A percentile compares a stretch with the other conserved stretches of the same genome.
phyloP scores from a whole-genome alignment of 2,329 filamentous ascomycete species.

The Ascochyta viciae-villosae region DNA sequence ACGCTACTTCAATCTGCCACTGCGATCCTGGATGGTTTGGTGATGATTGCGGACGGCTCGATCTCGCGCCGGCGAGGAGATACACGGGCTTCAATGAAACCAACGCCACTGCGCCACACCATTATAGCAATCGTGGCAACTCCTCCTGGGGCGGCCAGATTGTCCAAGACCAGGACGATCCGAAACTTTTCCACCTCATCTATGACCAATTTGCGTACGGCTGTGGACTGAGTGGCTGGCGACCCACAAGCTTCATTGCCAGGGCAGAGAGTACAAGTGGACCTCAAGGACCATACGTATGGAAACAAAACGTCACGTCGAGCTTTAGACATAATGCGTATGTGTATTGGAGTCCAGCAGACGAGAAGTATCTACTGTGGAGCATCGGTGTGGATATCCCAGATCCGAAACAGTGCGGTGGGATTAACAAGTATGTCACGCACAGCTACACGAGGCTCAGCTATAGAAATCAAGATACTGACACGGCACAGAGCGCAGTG shows the following conservation, averaged over 20 bases:
- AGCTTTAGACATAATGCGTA: conserved; percentile 59
- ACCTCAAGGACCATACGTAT: conserved; percentile 55
- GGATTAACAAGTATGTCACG: conserved; percentile 12
- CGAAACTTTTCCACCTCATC: conserved; percentile 54
- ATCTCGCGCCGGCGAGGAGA: conserved; percentile 52
- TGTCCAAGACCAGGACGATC: conserved; percentile 52
- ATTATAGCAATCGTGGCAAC: conserved; percentile 39
- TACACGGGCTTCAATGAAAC: conserved; percentile 58
- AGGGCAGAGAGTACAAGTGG: conserved; percentile 56
- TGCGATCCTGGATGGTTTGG: conserved; percentile 56
- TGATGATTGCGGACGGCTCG: conserved; percentile 54
- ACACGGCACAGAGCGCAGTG: conserved; percentile 10
- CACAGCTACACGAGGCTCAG: not conserved
- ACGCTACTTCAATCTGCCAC: conserved; percentile 15
- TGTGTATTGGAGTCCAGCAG: conserved; percentile 54
- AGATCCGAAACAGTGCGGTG: conserved; percentile 22
- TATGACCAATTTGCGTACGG: conserved; percentile 55
- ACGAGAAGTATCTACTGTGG: conserved; percentile 56
- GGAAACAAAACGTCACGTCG: conserved; percentile 49
- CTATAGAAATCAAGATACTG: not conserved
- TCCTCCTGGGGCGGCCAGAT: conserved; percentile 60
- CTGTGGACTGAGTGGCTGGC: conserved; percentile 58
- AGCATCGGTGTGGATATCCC: conserved; percentile 52
- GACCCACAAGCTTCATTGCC: conserved; percentile 55
- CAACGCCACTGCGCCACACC: conserved; percentile 16